Conservation (phyloP, 495 filamentous ascomycete genomes). For the Tuber melanosporum region DNA sequence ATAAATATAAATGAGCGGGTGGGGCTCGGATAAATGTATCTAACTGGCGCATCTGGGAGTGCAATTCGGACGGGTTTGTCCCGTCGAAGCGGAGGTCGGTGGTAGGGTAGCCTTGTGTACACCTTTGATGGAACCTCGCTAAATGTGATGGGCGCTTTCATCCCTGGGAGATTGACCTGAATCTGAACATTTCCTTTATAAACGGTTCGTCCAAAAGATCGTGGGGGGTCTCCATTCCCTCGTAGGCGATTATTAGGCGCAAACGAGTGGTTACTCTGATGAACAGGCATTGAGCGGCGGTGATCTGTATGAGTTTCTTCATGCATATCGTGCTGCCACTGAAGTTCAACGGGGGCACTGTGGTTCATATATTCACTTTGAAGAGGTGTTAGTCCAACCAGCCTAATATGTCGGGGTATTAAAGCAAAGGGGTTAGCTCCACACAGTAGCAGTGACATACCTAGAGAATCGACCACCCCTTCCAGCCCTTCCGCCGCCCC, state of each 20-base stretch:
- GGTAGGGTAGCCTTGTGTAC: conserved; percentile 88
- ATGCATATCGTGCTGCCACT: conserved; percentile 94
- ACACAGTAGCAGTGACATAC: conserved; percentile 16
- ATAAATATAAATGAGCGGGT: conserved; percentile 98
- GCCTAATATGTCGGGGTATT: not conserved
- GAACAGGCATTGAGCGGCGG: conserved; percentile 43
- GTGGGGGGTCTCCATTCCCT: conserved; percentile 46
- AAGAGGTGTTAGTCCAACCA: conserved; percentile 51
- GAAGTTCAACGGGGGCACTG: conserved; percentile 58
- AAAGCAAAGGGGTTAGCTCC: not conserved
- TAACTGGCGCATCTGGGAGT: conserved; percentile 65
- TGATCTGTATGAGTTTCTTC: conserved; percentile 59
- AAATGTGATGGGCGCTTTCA: conserved; percentile 65
- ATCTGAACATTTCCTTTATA: conserved; percentile 74
- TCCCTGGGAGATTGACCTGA: conserved; percentile 67
- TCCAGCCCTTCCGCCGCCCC: conserved; percentile 52
- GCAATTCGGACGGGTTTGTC: conserved; percentile 97
- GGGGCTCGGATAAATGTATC: conserved; percentile 82
- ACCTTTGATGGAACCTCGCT: conserved; percentile 68
- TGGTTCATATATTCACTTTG: conserved; percentile 49
- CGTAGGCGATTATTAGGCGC: conserved; percentile 46
- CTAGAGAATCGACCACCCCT: conserved; percentile 45
- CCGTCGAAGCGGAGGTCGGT: conserved; percentile 85
- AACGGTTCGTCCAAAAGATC: conserved; percentile 58
- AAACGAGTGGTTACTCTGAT: conserved; percentile 45